Evolutionary conservation across 2,329 filamentous ascomycete species (phyloP).

Genomic region (Ophiostoma sp.): DNA sequence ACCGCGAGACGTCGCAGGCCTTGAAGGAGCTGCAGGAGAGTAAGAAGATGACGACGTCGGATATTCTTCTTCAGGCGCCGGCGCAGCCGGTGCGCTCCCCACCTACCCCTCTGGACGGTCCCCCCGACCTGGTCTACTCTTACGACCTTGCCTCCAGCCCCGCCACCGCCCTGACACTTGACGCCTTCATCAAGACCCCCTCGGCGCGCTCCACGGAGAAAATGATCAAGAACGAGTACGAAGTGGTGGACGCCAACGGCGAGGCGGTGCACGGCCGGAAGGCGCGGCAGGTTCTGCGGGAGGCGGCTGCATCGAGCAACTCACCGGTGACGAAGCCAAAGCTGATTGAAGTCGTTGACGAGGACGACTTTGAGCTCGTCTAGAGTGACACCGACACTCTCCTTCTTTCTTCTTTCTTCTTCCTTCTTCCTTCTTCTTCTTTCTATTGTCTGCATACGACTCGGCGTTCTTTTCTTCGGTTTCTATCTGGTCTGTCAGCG

Average conservation of each 20-base stretch:
- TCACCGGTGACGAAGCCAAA: not conserved
- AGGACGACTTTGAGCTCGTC: conserved; percentile 33
- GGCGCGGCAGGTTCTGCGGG: conserved; percentile 45
- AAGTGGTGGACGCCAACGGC: conserved; percentile 49
- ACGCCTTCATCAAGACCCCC: conserved; percentile 38
- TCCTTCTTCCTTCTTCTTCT: not conserved
- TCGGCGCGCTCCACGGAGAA: conserved; percentile 45
- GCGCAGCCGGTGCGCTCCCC: conserved; percentile 28
- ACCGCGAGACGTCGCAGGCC: conserved; percentile 2
- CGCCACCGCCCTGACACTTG: conserved; percentile 43
- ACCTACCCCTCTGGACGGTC: conserved; percentile 36
- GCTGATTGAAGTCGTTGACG: conserved; percentile 21
- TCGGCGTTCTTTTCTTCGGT: not conserved
- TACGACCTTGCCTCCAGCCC: conserved; percentile 46
- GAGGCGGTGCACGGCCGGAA: conserved; percentile 47
- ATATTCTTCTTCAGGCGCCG: not conserved
- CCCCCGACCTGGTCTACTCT: conserved; percentile 45
- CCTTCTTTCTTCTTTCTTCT: not conserved
- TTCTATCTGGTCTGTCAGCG: not conserved
- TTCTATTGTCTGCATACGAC: not conserved
- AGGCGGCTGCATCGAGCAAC: conserved; percentile 26
- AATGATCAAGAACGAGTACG: conserved; percentile 48
- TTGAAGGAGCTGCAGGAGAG: not conserved
- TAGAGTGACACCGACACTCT: not conserved
- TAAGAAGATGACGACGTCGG: not conserved